Conservation (phyloP, 108 stramenopile genomes). For the Nitzschia palea region DNA sequence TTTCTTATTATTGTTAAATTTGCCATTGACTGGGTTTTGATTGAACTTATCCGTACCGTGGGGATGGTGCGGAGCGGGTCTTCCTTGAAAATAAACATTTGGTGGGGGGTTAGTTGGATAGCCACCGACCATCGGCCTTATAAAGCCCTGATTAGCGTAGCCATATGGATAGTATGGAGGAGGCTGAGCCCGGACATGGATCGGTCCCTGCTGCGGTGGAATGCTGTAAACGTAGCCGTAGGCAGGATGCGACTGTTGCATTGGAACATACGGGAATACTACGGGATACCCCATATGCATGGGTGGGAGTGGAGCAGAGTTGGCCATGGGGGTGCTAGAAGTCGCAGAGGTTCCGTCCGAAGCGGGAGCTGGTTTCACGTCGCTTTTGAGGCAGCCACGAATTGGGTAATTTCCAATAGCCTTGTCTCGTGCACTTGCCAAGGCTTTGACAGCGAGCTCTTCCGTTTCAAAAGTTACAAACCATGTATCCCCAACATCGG, state of each 20-base stretch:
- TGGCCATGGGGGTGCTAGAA: neutral
- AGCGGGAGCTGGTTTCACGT: neutral
- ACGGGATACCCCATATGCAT: too few species aligned
- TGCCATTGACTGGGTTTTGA: neutral
- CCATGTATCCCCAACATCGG: constrained; percentile 15
- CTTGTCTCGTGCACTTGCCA: neutral
- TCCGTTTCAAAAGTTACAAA: constrained; percentile 3
- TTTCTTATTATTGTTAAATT: neutral
- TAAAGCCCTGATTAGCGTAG: too few species aligned
- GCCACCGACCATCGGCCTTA: too few species aligned
- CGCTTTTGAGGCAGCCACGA: constrained; percentile 6
- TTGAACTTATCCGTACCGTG: neutral
- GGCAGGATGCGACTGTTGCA: neutral
- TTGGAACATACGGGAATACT: constrained; percentile 1
- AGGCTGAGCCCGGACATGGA: too few species aligned
- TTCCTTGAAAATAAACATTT: neutral
- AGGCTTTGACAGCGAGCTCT: neutral
- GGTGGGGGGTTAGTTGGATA: neutral
- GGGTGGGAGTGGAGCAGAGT: too few species aligned
- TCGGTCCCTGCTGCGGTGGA: neutral
- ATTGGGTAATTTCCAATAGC: neutral
- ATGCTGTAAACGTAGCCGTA: neutral
- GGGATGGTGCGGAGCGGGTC: neutral
- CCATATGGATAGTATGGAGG: too few species aligned
- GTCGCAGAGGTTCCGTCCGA: neutral